These are phyloP conservation scores for Fusarium tjaetaba DNA, from an alignment of 2,329 filamentous ascomycete species.

Conservation along the genomic window DNA sequence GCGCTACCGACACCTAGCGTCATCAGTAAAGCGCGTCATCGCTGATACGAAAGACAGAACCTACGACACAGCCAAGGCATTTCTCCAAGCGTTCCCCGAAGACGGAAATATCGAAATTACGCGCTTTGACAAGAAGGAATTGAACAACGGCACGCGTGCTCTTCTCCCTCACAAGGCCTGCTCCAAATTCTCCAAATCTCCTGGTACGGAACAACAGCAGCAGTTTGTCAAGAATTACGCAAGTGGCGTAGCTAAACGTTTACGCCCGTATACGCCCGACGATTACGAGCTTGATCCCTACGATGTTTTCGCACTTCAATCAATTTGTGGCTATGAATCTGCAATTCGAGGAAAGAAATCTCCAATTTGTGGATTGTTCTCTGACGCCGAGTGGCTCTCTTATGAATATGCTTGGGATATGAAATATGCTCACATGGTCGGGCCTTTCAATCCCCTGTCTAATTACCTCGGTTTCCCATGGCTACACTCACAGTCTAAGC, in stretches of 20 bases:
- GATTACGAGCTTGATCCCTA: constrained; percentile 31
- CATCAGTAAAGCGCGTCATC: constrained; percentile 35
- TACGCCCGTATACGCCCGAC: constrained; percentile 31
- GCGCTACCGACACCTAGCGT: constrained; percentile 32
- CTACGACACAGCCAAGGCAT: constrained; percentile 36
- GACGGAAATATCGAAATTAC: constrained; percentile 26
- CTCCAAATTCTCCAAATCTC: constrained; percentile 31
- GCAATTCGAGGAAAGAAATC: constrained; percentile 33
- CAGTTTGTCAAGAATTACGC: constrained; percentile 35
- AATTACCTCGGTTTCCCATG: constrained; percentile 36
- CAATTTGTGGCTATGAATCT: constrained; percentile 39
- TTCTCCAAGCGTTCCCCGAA: constrained; percentile 23
- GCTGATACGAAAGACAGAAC: constrained; percentile 38
- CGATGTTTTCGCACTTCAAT: constrained; percentile 39
- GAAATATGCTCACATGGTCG: constrained; percentile 41
- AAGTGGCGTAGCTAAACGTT: constrained; percentile 18
- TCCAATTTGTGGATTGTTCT: constrained; percentile 28
- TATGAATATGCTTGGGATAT: constrained; percentile 42
- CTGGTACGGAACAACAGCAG: constrained; percentile 28
- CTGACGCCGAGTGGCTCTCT: constrained; percentile 37
- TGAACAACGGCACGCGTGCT: constrained; percentile 36
- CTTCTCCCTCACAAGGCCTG: constrained; percentile 41
- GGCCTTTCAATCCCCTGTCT: constrained; percentile 35
- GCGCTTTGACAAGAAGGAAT: constrained; percentile 30
- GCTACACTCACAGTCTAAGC: constrained; percentile 30